Evolutionary conservation across 441 rosid genomes (phyloP).

Genomic region (Raphanus hybrid): DNA sequence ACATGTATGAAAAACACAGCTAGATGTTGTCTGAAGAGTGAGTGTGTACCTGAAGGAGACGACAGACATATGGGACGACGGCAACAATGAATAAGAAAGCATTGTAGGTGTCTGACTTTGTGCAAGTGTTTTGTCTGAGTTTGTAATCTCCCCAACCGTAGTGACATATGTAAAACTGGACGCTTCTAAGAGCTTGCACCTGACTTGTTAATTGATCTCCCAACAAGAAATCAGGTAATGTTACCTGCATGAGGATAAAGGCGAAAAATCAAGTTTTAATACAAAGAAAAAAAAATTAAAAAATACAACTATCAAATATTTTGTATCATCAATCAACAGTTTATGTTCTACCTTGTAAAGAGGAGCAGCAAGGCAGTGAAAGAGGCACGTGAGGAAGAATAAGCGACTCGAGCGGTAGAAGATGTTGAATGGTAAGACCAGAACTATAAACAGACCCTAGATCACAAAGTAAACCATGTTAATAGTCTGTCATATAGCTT

Average conservation of each 20-base stretch:
- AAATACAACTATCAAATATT: neutral
- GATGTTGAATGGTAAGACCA: conserved; percentile 61
- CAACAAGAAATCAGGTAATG: conserved; percentile 66
- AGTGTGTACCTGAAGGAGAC: conserved; percentile 41
- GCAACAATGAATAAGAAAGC: conserved; percentile 48
- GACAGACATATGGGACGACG: conserved; percentile 44
- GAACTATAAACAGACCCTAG: conserved; percentile 51
- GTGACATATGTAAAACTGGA: conserved; percentile 49
- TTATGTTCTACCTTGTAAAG: conserved; percentile 57
- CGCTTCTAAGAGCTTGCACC: conserved; percentile 50
- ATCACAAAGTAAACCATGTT: neutral
- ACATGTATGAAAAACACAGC: neutral
- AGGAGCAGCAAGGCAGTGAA: conserved; percentile 64
- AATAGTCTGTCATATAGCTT: neutral
- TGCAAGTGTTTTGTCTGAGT: conserved; percentile 45
- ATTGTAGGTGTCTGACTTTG: conserved; percentile 26
- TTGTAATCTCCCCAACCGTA: conserved; percentile 54
- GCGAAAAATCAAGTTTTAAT: neutral
- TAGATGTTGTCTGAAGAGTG: conserved; percentile 13
- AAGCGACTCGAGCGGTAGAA: conserved; percentile 60
- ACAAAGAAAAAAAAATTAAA: no score
- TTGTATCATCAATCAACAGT: neutral
- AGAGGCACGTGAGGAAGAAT: conserved; percentile 57
- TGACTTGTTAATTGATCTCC: conserved; percentile 56
- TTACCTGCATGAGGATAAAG: conserved; percentile 49